These are phyloP conservation scores for Fimicolochytrium jonesii DNA, from an alignment of 192 early-diverging fungal species.

Conservation along the genomic window DNA sequence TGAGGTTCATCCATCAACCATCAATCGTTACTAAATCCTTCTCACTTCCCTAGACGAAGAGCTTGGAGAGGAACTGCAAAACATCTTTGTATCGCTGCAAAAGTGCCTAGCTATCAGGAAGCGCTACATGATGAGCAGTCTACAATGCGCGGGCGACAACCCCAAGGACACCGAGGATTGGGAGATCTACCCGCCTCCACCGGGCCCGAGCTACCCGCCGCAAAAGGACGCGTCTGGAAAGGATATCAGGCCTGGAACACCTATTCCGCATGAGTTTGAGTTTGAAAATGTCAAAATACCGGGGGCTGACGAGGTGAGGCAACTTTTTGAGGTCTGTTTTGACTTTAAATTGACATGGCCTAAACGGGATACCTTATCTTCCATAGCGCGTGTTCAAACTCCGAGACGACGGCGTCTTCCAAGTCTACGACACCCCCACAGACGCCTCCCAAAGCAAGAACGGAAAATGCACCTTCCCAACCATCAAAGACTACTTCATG, in stretches of 20 bases:
- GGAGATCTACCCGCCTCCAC: conserved; percentile 84
- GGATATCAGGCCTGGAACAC: neutral
- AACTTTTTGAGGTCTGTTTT: too few species aligned
- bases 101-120: conserved; percentile 74
- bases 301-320: conserved; percentile 13
- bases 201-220: conserved; percentile 60
- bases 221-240: neutral
- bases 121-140: conserved; percentile 71
- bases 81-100: conserved; percentile 59
- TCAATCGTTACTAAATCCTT: neutral
- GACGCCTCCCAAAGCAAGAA: conserved; percentile 5
- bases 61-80: conserved; percentile 57
- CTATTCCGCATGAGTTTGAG: conserved; percentile 34
- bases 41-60: conserved; percentile 37
- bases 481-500: conserved; percentile 77
- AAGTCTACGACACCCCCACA: conserved; percentile 37
- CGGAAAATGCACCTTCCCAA: conserved; percentile 46
- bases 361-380: conserved; percentile 12
- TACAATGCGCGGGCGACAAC: conserved; percentile 74
- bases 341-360: too few species aligned
- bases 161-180: conserved; percentile 75
- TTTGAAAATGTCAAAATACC: conserved; percentile 40
- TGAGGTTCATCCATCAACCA: too few species aligned
- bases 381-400: conserved; percentile 36
- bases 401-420: conserved; percentile 59